A percentile compares a stretch with the other conserved stretches of the same genome.
Evolutionary conservation across 306 rosid species (phyloP).

Genomic region (Quercus ilex): DNA sequence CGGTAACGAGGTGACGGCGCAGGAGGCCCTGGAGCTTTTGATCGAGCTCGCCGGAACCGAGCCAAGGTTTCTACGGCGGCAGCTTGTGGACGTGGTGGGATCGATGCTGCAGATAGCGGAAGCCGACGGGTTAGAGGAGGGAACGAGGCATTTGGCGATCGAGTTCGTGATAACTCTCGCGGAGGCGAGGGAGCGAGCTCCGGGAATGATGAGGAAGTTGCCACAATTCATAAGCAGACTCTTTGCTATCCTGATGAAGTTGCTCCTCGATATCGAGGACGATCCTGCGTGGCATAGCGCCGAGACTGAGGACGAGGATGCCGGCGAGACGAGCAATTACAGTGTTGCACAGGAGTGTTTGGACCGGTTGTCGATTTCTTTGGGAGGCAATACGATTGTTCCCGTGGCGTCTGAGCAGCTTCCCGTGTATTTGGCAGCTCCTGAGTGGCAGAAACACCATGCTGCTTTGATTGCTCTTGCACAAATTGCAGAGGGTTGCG

Average conservation of each 20-base stretch:
- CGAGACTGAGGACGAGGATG: conserved; percentile 84
- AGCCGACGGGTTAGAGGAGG: conserved; percentile 83
- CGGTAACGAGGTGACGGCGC: conserved; percentile 90
- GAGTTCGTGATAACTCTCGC: conserved; percentile 94
- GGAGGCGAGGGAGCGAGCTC: conserved; percentile 94
- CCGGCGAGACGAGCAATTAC: conserved; percentile 81
- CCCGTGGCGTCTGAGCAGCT: conserved; percentile 94
- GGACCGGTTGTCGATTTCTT: conserved; percentile 83
- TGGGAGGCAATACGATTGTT: conserved; percentile 96
- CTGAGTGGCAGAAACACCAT: conserved; percentile 94
- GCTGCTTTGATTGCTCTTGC: conserved; percentile 89
- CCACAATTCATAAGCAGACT: conserved; percentile 88
- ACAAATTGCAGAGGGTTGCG: conserved; percentile 91
- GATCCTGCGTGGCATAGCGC: conserved; percentile 87
- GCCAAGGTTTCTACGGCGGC: conserved; percentile 83
- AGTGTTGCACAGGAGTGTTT: conserved; percentile 96
- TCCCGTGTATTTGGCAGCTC: conserved; percentile 77
- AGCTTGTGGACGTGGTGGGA: conserved; percentile 83
- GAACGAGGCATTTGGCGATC: conserved; percentile 86
- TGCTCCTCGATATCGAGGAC: conserved; percentile 83
- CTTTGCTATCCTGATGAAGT: conserved; percentile 82
- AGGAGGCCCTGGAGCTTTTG: conserved; percentile 86
- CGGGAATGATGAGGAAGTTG: conserved; percentile 96
- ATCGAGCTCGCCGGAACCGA: conserved; percentile 91
- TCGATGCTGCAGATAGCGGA: conserved; percentile 92